A percentile compares a stretch with the other conserved stretches of the same genome.
These are phyloP conservation scores for Bonia amplexicaulis DNA, from an alignment of 176 grass and related monocot genomes.

Conservation along the genomic window DNA sequence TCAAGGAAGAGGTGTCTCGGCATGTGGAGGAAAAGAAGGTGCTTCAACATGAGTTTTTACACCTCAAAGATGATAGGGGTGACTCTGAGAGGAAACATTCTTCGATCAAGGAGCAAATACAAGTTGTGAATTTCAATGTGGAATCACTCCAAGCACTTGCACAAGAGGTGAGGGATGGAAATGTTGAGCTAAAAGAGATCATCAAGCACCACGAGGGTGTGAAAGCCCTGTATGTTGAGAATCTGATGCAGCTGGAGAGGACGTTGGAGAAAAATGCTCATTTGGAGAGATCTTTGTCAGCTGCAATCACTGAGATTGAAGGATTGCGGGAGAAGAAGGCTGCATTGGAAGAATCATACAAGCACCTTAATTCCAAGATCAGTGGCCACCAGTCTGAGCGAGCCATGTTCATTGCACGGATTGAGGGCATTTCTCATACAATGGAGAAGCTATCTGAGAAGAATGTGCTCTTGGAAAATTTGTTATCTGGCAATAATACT, in stretches of 20 bases:
- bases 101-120: conserved; percentile 64
- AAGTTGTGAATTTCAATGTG: conserved; percentile 71
- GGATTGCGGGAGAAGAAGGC: conserved; percentile 43
- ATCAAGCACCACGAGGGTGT: conserved; percentile 66
- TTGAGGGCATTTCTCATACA: conserved; percentile 61
- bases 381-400: conserved; percentile 48
- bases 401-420: conserved; percentile 54
- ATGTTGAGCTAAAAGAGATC: conserved; percentile 76
- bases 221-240: conserved; percentile 56
- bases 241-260: conserved; percentile 67
- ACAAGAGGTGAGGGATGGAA: conserved; percentile 68
- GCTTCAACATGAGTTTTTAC: conserved; percentile 62
- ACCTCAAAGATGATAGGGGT: conserved; percentile 61
- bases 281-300: conserved; percentile 64
- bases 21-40: conserved; percentile 63
- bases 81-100: conserved; percentile 63
- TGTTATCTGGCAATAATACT: conserved; percentile 54
- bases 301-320: conserved; percentile 61
- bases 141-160: conserved; percentile 70
- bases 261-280: conserved; percentile 67
- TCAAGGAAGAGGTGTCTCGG: conserved; percentile 61
- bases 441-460: conserved; percentile 71
- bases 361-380: conserved; percentile 56
- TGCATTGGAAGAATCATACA: conserved; percentile 57
- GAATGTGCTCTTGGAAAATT: conserved; percentile 79